A percentile compares a stretch with the other conserved stretches of the same genome.
phyloP scores from a whole-genome alignment of 179 eudicot genomes.

The Sideroxylon spinosum region DNA sequence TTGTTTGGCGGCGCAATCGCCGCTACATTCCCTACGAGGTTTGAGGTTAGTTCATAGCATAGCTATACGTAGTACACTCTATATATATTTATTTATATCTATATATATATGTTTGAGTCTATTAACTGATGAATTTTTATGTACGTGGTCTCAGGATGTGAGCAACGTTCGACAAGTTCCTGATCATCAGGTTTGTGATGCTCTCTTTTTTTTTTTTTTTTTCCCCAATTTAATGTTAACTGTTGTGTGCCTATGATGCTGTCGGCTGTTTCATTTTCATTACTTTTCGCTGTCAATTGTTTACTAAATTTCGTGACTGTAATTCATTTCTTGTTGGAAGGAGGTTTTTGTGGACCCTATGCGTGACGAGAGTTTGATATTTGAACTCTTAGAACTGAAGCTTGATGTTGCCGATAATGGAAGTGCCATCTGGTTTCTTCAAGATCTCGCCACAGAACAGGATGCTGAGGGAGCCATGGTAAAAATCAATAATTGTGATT shows the following conservation, averaged over 20 bases:
- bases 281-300: conserved; percentile 16
- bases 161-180: conserved; percentile 53
- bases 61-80: no score
- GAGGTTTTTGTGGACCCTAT: conserved; percentile 77
- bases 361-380: conserved; percentile 73
- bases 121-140: background rate
- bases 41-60: conserved; percentile 45
- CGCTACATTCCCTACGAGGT: conserved; percentile 53
- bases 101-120: background rate
- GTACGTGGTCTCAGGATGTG: conserved; percentile 51
- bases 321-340: conserved; percentile 30
- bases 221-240: background rate
- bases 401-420: conserved; percentile 65
- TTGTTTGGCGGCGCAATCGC: conserved; percentile 73
- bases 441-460: conserved; percentile 82
- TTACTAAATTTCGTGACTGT: conserved; percentile 12
- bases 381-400: conserved; percentile 71
- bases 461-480: conserved; percentile 76
- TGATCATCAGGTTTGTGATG: conserved; percentile 54
- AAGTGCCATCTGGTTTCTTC: conserved; percentile 91
- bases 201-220: background rate
- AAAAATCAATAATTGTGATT: background rate
- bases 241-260: background rate
- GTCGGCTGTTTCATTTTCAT: background rate
- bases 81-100: no score